Conservation (phyloP, 176 grass and related monocot genomes). For the Hsuehochloa calcarea region DNA sequence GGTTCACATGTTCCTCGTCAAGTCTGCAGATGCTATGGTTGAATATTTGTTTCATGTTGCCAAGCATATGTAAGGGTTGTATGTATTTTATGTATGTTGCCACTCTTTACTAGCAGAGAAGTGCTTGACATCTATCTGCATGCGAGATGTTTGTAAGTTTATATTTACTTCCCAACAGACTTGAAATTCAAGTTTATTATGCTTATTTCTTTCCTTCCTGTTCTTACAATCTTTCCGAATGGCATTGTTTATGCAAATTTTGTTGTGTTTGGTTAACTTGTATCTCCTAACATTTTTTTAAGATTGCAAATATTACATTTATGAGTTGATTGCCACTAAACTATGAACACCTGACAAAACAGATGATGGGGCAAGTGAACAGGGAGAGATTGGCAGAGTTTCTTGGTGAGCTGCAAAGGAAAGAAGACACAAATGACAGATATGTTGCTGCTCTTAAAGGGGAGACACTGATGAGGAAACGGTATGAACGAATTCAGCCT, state of each 20-base stretch:
- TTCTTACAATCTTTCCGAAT: not conserved
- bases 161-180: not conserved
- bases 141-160: not conserved
- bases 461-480: conserved; percentile 77
- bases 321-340: not conserved
- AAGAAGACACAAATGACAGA: conserved; percentile 80
- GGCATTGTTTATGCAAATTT: not conserved
- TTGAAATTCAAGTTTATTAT: not conserved
- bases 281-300: not conserved
- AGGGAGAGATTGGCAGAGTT: conserved; percentile 90
- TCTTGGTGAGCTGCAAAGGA: conserved; percentile 83
- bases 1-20: not conserved
- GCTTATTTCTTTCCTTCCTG: not conserved
- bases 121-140: too few species aligned
- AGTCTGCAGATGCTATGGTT: not conserved
- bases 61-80: not conserved
- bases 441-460: conserved; percentile 90
- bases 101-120: not conserved
- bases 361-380: conserved; percentile 97
- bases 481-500: conserved; percentile 71
- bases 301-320: not conserved
- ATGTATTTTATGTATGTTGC: not conserved
- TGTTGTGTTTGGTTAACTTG: not conserved
- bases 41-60: not conserved
- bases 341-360: not conserved